phyloP scores from a whole-genome alignment of 2,329 filamentous ascomycete species.

The Neonectria coccinea region DNA sequence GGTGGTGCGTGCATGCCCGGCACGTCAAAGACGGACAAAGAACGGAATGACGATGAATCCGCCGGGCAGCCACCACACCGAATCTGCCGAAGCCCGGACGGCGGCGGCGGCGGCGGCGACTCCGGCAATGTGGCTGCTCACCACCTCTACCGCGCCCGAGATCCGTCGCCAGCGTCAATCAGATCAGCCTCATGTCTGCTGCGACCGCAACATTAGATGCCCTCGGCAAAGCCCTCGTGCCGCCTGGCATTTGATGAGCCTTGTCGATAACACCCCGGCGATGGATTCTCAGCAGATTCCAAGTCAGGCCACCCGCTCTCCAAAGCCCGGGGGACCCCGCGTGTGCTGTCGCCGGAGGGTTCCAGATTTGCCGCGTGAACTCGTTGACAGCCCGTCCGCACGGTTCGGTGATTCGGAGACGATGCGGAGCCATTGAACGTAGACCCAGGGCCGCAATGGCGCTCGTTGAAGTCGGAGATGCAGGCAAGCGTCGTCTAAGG shows the following conservation, averaged over 20 bases:
- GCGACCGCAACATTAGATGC: neutral
- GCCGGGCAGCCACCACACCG: neutral
- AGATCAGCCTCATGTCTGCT: neutral
- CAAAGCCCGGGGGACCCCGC: slow-evolving; percentile 15
- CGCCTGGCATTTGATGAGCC: neutral
- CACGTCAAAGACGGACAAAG: neutral
- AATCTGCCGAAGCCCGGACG: neutral
- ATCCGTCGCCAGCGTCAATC: neutral
- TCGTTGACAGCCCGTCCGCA: slow-evolving; percentile 8
- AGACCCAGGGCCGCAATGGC: neutral
- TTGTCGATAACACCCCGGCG: slow-evolving; percentile 7
- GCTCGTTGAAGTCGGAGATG: neutral
- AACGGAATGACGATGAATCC: neutral
- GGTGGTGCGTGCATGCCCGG: neutral
- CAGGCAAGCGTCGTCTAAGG: neutral
- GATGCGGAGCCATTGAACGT: neutral
- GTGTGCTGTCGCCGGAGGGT: slow-evolving; percentile 2
- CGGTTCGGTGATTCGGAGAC: neutral
- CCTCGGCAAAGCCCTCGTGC: slow-evolving; percentile 4
- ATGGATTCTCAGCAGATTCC: slow-evolving; percentile 13
- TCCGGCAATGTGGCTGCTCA: neutral
- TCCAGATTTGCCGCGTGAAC: slow-evolving; percentile 18
- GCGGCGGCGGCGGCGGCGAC: neutral
- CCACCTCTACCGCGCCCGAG: neutral
- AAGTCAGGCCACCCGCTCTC: slow-evolving; percentile 22